These are phyloP conservation scores for Candida morakotiae DNA, from an alignment of 805 yeast species.

Conservation along the genomic window DNA sequence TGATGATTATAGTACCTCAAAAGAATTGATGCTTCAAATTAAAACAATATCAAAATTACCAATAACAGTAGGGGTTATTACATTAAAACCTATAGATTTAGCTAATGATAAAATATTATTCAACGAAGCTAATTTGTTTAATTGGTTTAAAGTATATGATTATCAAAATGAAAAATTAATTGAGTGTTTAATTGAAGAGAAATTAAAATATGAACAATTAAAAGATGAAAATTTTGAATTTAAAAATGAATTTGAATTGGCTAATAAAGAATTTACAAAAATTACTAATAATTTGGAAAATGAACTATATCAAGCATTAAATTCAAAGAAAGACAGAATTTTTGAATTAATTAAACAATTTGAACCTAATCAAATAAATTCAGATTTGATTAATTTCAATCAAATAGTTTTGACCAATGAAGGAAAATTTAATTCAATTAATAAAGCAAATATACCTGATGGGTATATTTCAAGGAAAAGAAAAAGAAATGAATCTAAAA, in stretches of 20 bases:
- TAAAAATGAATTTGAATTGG: constrained; percentile 10
- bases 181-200: constrained; percentile 2
- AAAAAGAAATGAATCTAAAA: background rate
- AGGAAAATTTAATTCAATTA: constrained; percentile 15
- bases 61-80: constrained; percentile 22
- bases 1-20: constrained; percentile 17
- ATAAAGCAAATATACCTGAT: constrained; percentile 16
- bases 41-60: constrained; percentile 22
- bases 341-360: constrained; percentile 17
- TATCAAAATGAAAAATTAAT: constrained; percentile 11
- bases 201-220: constrained; percentile 4
- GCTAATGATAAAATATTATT: constrained; percentile 11
- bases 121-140: constrained; percentile 18
- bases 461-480: constrained; percentile 14
- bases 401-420: constrained; percentile 12
- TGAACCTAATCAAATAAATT: background rate
- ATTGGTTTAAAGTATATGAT: constrained; percentile 21
- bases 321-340: constrained; percentile 27
- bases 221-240: constrained; percentile 7
- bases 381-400: constrained; percentile 14
- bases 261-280: constrained; percentile 13
- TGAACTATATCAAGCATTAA: constrained; percentile 23
- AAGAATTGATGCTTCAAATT: constrained; percentile 14
- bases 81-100: constrained; percentile 16
- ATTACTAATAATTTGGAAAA: constrained; percentile 17